A percentile compares a stretch with the other conserved stretches of the same genome.
phyloP scores from a whole-genome alignment of 1,139 yeast species.

The Nadsonia commutata region DNA sequence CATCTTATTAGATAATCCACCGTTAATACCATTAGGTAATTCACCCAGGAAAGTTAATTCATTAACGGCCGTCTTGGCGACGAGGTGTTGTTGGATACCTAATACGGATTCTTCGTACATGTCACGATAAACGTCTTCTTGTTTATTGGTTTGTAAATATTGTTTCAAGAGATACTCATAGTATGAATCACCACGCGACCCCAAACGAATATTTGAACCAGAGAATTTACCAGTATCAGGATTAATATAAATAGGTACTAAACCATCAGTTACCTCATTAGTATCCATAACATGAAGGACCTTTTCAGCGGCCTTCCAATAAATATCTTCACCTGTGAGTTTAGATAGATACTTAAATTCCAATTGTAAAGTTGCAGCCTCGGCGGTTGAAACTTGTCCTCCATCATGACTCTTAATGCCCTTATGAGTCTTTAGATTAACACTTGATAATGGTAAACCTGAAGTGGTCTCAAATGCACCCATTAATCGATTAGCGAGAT shows the following conservation, averaged over 20 bases:
- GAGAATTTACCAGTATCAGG: constrained; percentile 63
- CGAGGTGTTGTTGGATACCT: constrained; percentile 56
- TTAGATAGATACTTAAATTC: constrained; percentile 75
- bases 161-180: constrained; percentile 84
- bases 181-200: constrained; percentile 87
- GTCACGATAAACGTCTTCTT: constrained; percentile 43
- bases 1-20: constrained; percentile 55
- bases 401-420: constrained; percentile 48
- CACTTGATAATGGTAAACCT: constrained; percentile 67
- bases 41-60: constrained; percentile 67
- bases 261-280: constrained; percentile 50
- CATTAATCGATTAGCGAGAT: constrained; percentile 39
- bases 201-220: constrained; percentile 56
- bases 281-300: constrained; percentile 49
- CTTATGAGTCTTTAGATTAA: constrained; percentile 51
- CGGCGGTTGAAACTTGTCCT: constrained; percentile 78
- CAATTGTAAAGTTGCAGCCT: constrained; percentile 74
- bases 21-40: constrained; percentile 51
- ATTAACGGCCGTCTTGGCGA: constrained; percentile 46
- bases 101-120: constrained; percentile 68
- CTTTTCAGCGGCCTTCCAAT: constrained; percentile 68
- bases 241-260: constrained; percentile 66
- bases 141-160: constrained; percentile 58
- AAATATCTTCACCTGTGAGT: constrained; percentile 63
- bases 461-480: constrained; percentile 47